phyloP scores from a whole-genome alignment of 2,329 filamentous ascomycete genomes.

The Ascochyta viciae-villosae region DNA sequence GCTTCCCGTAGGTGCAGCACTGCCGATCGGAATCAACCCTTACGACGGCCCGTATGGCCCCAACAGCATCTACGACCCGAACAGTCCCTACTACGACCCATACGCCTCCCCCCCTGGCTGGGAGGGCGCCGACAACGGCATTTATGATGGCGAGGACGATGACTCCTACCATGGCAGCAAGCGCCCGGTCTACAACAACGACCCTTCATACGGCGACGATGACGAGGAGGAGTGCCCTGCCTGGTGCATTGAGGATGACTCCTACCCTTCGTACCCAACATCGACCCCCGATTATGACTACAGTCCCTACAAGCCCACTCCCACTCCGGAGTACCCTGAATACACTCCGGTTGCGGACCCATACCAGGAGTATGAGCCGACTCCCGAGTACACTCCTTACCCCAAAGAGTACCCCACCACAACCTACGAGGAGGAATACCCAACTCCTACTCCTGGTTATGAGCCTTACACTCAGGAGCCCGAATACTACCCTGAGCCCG shows the following conservation, averaged over 20 bases:
- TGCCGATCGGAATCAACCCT: slow-evolving; percentile 2
- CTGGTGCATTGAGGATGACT: slow-evolving; percentile 18
- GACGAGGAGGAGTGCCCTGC: slow-evolving; percentile 22
- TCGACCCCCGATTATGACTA: slow-evolving; percentile 4
- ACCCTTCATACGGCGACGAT: slow-evolving; percentile 1
- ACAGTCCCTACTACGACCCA: slow-evolving; percentile 11
- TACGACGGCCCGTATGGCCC: background rate
- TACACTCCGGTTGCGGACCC: slow-evolving; percentile 1
- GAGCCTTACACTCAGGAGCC: background rate
- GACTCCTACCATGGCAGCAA: background rate
- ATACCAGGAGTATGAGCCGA: slow-evolving; percentile 6
- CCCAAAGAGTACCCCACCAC: background rate
- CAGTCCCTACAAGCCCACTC: slow-evolving; percentile 10
- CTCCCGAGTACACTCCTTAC: slow-evolving; percentile 6
- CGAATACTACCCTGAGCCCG: slow-evolving; percentile 12
- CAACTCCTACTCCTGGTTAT: background rate
- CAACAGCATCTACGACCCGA: slow-evolving; percentile 10
- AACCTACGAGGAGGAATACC: background rate
- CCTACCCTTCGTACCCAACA: slow-evolving; percentile 2
- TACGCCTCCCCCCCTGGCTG: slow-evolving; percentile 14
- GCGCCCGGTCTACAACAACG: background rate
- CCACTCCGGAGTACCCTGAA: background rate
- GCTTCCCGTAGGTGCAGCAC: background rate
- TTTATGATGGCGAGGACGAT: slow-evolving; percentile 22
- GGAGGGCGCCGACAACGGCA: slow-evolving; percentile 16